Base-by-base conservation (phyloP, 164 flowering plant species). In the Vitis riparia region DNA sequence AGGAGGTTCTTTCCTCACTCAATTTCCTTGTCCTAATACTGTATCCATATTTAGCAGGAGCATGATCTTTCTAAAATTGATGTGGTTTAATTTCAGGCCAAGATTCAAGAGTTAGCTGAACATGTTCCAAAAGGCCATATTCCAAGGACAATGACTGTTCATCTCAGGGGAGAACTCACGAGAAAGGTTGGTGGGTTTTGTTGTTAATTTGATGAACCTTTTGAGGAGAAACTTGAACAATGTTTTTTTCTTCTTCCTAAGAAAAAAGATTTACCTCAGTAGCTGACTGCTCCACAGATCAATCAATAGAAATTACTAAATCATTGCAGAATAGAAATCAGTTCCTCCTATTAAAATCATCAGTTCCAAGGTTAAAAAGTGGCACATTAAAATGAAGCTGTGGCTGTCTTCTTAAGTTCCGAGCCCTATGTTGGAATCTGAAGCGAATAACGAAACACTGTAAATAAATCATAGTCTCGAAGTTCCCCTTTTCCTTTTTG, bases 51-150 rank as follows among this genome's bases (percentile, higher is more conserved):
- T 30, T 23, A 23, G 44, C 62, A 9, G n/a, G 4, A 67, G 59
- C 8, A 59, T 56, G 15, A 27, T 10, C 56, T n/a, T 23, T 10
- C 56, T n/a, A 37, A 37, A 37, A 6, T 37, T 37, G 5, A 37
- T 62, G 29, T 70, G 57, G 58, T 70, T 13, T 19, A 17, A 65
- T 59, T 83, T 68, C 90, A 96, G 99, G 99, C 98, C 64, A 96
- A 93, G 77, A 87, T 96, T 70, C 99, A 96, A 79, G 99, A 96
- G 74, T 80, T 96, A 78, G 83, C 99, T 62, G 98, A 96, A 70
- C 99, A 96, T 89, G 99, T 96, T 64, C 99, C 99, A 51, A 96
- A 96, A 79, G 98, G 99, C 51, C 98, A 93, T 75, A 93, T 96
- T 61, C 99, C 99, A 27, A 81, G 98, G 66, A 73, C 92, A 59